Evolutionary conservation across 768 basidiomycete species (phyloP), one percentile per base, ranked within the genome.

Genomic region (Amanita phalloides): DNA sequence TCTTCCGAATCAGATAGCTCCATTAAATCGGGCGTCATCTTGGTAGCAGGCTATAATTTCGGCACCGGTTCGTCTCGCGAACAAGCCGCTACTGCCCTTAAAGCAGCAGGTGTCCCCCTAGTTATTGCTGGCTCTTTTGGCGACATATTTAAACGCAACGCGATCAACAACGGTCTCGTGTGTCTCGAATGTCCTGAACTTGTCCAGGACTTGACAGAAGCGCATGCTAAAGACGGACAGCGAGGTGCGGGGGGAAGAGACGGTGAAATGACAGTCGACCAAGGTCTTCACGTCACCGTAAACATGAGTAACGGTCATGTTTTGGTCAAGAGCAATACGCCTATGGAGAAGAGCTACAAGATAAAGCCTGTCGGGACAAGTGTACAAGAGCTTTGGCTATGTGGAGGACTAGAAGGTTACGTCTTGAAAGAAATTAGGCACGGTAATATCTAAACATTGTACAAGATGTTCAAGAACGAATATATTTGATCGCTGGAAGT

Each of bases 81-180:
- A 68, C 96, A 99, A 64, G 96, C 96, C 2, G 96, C 96, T 13
- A 99, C 96, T 0, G 95, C 96, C 1, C 82, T 99, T 56, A 92
- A 93, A 64, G 80, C 93, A 6, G 90, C 95, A 0, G 95, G 96
- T 13, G 70, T 99, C 3, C 91, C 92, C 3, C 72, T 96, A 46
- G 92, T 99, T 51, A 77, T 99, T 53, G 92, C 92, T n/a, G 96
- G 94, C 32, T 96, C 93, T 28, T 99, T 99, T 59, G 95, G 96
- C 8, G 96, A 99, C 65, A 98, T 98, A 61, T 99, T 96, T 78
- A 97, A 98, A 73, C 83, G 96, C 30, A 99, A 99, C 66, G 88
- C 92, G 14, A 98, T 98, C 71, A 99, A 99, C 71, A 98, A 99
- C 63, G 95, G 93, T 8, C 75, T 99, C 5, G 90, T 99, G 47